A percentile compares a stretch with the other conserved stretches of the same genome.
phyloP scores from a whole-genome alignment of 1,139 yeast species.

The Trichomonascaceae sp. region DNA sequence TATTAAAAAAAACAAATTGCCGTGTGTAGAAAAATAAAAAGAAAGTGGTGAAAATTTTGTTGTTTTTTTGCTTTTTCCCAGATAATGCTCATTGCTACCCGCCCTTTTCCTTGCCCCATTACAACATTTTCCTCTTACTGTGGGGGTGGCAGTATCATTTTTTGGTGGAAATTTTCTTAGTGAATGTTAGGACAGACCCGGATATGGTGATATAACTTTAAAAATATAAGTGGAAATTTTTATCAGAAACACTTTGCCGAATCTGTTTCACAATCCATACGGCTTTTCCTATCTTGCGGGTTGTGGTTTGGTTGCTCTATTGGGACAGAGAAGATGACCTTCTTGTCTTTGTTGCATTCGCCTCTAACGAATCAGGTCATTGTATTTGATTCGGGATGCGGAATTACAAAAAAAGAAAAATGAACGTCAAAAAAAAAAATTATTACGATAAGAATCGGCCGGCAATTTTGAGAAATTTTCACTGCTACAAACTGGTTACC shows the following conservation, averaged over 20 bases:
- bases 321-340: not conserved
- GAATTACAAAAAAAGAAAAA: not conserved
- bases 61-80: not conserved
- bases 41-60: not conserved
- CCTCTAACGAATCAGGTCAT: not conserved
- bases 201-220: not conserved
- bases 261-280: too few relatives aligned
- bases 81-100: not conserved
- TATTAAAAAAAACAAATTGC: too few relatives aligned
- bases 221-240: not conserved
- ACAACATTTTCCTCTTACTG: not conserved
- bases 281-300: not conserved
- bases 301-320: not conserved
- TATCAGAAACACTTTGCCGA: not conserved
- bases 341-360: not conserved
- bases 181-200: not conserved
- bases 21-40: not conserved
- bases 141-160: not conserved
- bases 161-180: not conserved
- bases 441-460: not conserved
- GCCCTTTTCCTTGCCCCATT: not conserved
- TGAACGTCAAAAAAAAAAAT: not conserved
- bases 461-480: not conserved
- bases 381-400: not conserved
- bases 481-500: not conserved